Evolutionary conservation across 1,284 basidiomycete species (phyloP).

Genomic region (Erythrobasidium hasegawianum): DNA sequence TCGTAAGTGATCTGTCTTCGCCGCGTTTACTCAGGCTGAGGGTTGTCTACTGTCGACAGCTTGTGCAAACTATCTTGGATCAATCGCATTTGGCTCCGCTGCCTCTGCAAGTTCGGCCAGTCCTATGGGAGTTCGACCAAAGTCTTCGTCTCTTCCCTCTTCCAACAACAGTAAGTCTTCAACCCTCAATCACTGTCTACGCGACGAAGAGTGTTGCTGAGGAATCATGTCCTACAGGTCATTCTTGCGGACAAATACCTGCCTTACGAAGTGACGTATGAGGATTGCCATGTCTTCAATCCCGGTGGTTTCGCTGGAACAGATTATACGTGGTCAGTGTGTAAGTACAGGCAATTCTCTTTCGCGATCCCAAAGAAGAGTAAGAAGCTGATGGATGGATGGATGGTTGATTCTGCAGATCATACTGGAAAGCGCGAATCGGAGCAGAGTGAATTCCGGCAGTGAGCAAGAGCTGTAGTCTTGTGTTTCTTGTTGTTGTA

Average conservation of each 20-base stretch:
- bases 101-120: slow-evolving; percentile 76
- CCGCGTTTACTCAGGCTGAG: too few species aligned
- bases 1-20: too few species aligned
- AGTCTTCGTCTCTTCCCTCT: slow-evolving; percentile 88
- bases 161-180: slow-evolving; percentile 80
- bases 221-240: slow-evolving; percentile 56
- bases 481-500: too few species aligned
- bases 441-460: slow-evolving; percentile 4
- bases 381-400: neutral
- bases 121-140: slow-evolving; percentile 88
- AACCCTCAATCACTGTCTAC: too few species aligned
- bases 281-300: slow-evolving; percentile 98
- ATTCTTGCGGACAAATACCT: slow-evolving; percentile 97
- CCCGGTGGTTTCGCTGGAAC: slow-evolving; percentile 58
- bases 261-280: slow-evolving; percentile 92
- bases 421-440: slow-evolving; percentile 2
- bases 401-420: too few species aligned
- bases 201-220: too few species aligned
- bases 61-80: slow-evolving; percentile 49
- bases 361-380: neutral
- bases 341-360: neutral
- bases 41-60: too few species aligned
- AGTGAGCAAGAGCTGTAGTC: too few species aligned
- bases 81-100: slow-evolving; percentile 76
- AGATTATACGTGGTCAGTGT: slow-evolving; percentile 34